phyloP scores from a whole-genome alignment of 805 yeast species.

The Peterozyma xylosa region DNA sequence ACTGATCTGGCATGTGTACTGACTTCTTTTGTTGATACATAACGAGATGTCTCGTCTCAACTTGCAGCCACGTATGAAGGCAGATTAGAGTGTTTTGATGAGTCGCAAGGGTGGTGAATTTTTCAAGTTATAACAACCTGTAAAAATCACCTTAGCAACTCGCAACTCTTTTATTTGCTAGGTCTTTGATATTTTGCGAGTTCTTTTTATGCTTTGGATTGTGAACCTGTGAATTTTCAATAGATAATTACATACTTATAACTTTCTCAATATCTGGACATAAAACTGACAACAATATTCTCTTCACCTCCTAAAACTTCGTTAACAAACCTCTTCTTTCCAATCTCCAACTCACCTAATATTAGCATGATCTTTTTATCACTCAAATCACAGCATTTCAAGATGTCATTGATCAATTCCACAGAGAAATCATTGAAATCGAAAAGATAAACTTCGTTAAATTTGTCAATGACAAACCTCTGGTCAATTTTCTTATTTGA shows the following conservation, averaged over 20 bases:
- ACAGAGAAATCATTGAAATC: slow-evolving; percentile 75
- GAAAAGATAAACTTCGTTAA: slow-evolving; percentile 49
- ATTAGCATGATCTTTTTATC: slow-evolving; percentile 11
- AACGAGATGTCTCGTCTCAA: slow-evolving; percentile 39
- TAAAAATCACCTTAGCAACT: no score
- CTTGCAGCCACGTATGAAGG: slow-evolving; percentile 28
- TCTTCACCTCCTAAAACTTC: slow-evolving; percentile 3
- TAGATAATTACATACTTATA: background rate
- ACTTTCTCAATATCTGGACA: slow-evolving; percentile 2
- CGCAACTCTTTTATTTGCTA: no score
- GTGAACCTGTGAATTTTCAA: no score
- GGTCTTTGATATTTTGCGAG: no score
- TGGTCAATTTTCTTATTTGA: slow-evolving; percentile 24
- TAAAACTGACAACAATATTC: background rate
- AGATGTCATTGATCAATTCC: slow-evolving; percentile 57
- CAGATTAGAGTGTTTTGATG: slow-evolving; percentile 70
- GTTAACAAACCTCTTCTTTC: slow-evolving; percentile 1
- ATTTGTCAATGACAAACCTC: slow-evolving; percentile 43
- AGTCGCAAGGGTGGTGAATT: slow-evolving; percentile 60
- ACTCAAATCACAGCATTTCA: slow-evolving; percentile 36
- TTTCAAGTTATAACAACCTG: background rate
- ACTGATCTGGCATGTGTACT: slow-evolving; percentile 61
- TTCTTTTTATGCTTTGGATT: no score
- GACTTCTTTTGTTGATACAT: slow-evolving; percentile 39
- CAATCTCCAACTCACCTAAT: slow-evolving; percentile 5